phyloP scores from a whole-genome alignment of 306 rosid genomes.

The Sechiopsis laciniata region DNA sequence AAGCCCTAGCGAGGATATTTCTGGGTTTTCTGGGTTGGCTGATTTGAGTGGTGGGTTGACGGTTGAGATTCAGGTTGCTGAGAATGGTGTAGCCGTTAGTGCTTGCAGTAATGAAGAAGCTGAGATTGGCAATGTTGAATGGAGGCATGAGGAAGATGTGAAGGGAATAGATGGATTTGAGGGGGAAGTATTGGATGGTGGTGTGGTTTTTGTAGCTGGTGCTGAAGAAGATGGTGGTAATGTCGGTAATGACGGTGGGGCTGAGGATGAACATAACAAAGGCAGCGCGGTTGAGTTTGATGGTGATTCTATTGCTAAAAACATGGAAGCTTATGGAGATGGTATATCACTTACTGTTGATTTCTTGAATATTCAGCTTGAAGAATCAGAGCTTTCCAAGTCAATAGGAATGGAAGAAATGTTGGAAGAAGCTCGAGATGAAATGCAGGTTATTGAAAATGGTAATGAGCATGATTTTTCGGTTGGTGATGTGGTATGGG shows the following conservation, averaged over 20 bases:
- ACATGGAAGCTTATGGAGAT: conserved; percentile 30
- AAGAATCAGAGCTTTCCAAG: conserved; percentile 21
- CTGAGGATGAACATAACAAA: neutral
- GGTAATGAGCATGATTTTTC: conserved; percentile 25
- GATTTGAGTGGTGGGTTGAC: conserved; percentile 25
- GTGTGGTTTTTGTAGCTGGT: conserved; percentile 9
- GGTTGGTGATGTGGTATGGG: conserved; percentile 51
- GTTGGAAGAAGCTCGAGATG: conserved; percentile 23
- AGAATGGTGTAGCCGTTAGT: too few species aligned
- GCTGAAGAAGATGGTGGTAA: conserved; percentile 14
- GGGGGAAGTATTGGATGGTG: neutral
- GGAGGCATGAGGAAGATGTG: conserved; percentile 15
- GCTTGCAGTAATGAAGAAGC: conserved; percentile 3
- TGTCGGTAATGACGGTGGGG: neutral
- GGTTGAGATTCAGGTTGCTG: conserved; percentile 21
- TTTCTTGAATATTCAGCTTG: conserved; percentile 28
- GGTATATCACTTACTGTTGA: conserved; percentile 38
- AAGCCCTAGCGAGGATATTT: conserved; percentile 20
- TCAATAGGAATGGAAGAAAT: neutral
- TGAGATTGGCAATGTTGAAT: conserved; percentile 24
- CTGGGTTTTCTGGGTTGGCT: conserved; percentile 33
- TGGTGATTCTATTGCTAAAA: conserved; percentile 11
- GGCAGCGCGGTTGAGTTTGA: conserved; percentile 17
- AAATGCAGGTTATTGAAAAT: conserved; percentile 21
- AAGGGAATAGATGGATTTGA: neutral